Percentiles rank a stretch among this genome's conserved stretches.
Conservation (phyloP, 305 asterid species). For the Fraxinus velutina region DNA sequence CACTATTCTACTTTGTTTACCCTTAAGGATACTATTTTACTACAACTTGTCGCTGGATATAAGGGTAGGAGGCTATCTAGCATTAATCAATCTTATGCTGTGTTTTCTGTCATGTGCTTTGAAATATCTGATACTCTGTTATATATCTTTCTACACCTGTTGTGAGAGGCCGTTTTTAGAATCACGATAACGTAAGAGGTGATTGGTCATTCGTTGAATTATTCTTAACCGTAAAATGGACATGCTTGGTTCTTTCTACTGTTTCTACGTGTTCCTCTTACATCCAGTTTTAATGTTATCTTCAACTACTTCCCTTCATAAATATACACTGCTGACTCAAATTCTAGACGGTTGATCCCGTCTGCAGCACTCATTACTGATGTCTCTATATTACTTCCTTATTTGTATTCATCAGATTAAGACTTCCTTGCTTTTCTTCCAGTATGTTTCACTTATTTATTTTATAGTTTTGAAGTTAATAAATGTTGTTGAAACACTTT, state of each 20-base stretch:
- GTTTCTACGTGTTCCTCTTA: neutral
- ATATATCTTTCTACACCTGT: neutral
- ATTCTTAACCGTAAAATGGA: neutral
- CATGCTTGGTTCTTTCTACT: neutral
- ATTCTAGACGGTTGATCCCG: neutral
- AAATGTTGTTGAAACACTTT: slow-evolving; percentile 10
- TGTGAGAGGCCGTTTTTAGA: neutral
- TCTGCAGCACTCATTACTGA: neutral
- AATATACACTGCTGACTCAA: neutral
- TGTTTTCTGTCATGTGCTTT: neutral
- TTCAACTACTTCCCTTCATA: neutral
- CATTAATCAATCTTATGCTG: neutral
- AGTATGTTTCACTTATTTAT: slow-evolving; percentile 7
- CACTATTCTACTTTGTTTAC: neutral
- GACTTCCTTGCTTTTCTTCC: neutral
- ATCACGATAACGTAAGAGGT: neutral
- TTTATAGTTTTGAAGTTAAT: neutral
- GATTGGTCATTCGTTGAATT: neutral
- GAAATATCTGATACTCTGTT: neutral
- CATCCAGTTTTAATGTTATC: slow-evolving; percentile 1
- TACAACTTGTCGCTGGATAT: neutral
- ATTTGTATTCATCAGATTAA: neutral
- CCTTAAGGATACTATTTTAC: neutral
- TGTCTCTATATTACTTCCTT: neutral
- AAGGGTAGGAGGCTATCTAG: neutral